Evolutionary conservation across 768 basidiomycete species (phyloP), one percentile per base, ranked within the genome.

Genomic region (Russula sp.): DNA sequence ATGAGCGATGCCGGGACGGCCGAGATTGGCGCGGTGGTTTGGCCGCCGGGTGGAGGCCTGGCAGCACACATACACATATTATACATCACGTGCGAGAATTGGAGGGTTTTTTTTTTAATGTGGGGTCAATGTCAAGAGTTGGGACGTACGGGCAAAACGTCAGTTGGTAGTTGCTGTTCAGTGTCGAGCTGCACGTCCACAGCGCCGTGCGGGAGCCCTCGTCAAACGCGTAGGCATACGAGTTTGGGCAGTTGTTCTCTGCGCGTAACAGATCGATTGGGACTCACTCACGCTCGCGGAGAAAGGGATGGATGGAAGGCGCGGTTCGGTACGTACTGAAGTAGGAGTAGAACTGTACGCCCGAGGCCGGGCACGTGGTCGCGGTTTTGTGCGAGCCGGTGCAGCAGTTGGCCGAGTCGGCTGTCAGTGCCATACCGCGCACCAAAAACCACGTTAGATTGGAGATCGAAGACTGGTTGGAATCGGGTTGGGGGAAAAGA

Each of bases 201-300:
- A 84, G 72, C 0, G 85, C 83, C 0, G 80, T 74, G 65, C 80
- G 76, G 63, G 72, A 74, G 32, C 72, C 65, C 68, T 84, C 82
- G 66, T 84, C 83, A 65, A 76, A 84, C 2, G 83, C 80, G 63
- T 83, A 84, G 5, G 75, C 81, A 62, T 82, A 83, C 8, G 78
- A 71, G 59, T 78, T 76, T 5, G 77, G 78, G 68, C 78, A 81
- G 57, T 70, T 75, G 41, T 65, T 49, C 70, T 79, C 73, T 77
- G 67, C 29, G 39, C 13, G 42, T 18, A 36, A 20, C 16, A 5
- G 18, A 13, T 54, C 35, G 20, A n/a, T 48, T 3, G 5, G 5
- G 2, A 10, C 16, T n/a, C 18, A 7, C 18, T 41, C 29, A 14
- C 39, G 22, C 25, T 29, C 25, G 46, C 13, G 22, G 45, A 7